Base-by-base conservation (phyloP, 192 early-diverging fungal species). In the Rhizoclosmatium globosum region DNA sequence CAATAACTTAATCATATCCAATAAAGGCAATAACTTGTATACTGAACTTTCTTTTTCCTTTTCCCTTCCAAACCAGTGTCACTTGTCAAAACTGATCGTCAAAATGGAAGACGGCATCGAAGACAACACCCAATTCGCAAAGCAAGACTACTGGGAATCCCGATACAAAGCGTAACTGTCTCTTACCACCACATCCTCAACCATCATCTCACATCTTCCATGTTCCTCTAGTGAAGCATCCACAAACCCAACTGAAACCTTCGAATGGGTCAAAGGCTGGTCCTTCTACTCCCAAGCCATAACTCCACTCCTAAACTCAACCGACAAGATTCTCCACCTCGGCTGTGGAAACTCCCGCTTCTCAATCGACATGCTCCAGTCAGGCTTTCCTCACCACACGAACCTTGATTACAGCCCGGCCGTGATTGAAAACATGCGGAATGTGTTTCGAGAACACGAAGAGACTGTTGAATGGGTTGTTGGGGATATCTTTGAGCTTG, bases 251-350 rank as follows among this genome's bases (percentile, higher is more conserved):
- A 68, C 48, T 11, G 64, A 64, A 38, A 89, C 89, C 0, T 97
- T 95, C 82, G 95, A 96, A 85, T 97, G 95, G 95, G 95, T 95
- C 83, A 94, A 94, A 82, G 93, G 91, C 21, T 95, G 74, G 74
- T 53, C 61, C 19, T 76, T 76, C 43, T 76, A 76, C 41, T 31
- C 11, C 9, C 21, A 31, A 7, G 92, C 84, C 80, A 84, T 67
- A 92, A 94, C 45, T 92, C 93, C 83, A 83, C 85, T 65, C 92
- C 95, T 23, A 82, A 80, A 68, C 59, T 84, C 77, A 71, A 85
- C 43, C 86, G 94, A 47, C 81, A 80, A 39, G 56, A 92, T 97
- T 61, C 81, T 97, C 73, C 94, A 95, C 91, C 87, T 96, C 2
- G 95, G 95, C 19, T 94, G 94, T 71, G 95, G 95, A n/a, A 95